phyloP scores from a whole-genome alignment of 2,329 filamentous ascomycete species.

The Chaetothyriales sp. region DNA sequence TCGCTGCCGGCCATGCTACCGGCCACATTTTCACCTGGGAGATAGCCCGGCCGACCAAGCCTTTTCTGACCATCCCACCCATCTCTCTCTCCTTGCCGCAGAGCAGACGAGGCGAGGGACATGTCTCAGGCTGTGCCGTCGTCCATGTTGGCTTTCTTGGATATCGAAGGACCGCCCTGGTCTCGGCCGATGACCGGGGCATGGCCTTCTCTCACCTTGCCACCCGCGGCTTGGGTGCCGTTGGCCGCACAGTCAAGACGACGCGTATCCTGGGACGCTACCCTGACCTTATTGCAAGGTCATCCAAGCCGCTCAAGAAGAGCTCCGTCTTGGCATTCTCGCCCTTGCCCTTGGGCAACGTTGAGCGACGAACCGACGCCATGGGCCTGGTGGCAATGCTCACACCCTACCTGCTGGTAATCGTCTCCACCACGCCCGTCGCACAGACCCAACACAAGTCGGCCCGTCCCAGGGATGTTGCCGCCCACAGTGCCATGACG shows the following conservation, averaged over 20 bases:
- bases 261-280: constrained; percentile 85
- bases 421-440: constrained; percentile 91
- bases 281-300: constrained; percentile 51
- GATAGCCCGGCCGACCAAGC: constrained; percentile 62
- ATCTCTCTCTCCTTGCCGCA: constrained; percentile 53
- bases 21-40: constrained; percentile 98
- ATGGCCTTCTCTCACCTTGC: constrained; percentile 99
- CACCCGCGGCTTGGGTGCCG: constrained; percentile 72
- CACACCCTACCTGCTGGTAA: constrained; percentile 87
- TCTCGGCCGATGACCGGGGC: constrained; percentile 84
- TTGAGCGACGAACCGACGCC: constrained; percentile 72
- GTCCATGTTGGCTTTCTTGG: constrained; percentile 91
- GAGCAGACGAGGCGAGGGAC: constrained; percentile 61
- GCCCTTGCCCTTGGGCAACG: constrained; percentile 81
- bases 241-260: constrained; percentile 76
- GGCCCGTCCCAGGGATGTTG: constrained; percentile 77
- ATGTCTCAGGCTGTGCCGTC: constrained; percentile 62
- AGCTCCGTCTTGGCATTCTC: constrained; percentile 91
- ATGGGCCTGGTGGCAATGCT: constrained; percentile 90
- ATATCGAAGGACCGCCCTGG: constrained; percentile 81
- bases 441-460: constrained; percentile 95
- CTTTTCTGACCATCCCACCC: constrained; percentile 76
- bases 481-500: constrained; percentile 79
- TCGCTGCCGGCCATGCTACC: constrained; percentile 78
- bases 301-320: constrained; percentile 62